A percentile compares a stretch with the other conserved stretches of the same genome.
Conservation (phyloP, 78 protist genomes). For the Dictyostelium purpureum region DNA sequence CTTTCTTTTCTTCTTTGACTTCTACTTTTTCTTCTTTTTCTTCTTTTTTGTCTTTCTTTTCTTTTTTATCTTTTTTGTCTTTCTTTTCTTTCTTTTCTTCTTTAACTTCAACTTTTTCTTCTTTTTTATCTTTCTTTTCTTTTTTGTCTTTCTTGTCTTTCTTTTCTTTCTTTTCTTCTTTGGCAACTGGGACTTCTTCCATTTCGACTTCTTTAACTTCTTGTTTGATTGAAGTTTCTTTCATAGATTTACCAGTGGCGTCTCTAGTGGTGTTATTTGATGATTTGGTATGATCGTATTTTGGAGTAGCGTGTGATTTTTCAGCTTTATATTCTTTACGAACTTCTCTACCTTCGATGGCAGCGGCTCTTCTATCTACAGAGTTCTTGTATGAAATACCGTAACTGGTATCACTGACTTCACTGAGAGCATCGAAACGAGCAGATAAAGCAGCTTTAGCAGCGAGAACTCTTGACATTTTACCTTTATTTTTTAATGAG, state of each 20-base stretch:
- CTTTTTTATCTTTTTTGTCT: neutral
- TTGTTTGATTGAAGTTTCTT: neutral
- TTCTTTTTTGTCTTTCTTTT: constrained; percentile 50
- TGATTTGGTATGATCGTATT: constrained; percentile 37
- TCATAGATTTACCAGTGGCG: neutral
- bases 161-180: neutral
- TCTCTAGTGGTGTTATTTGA: constrained; percentile 13
- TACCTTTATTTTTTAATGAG: constrained; percentile 97
- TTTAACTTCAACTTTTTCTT: neutral
- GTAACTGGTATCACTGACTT: constrained; percentile 76
- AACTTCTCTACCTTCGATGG: constrained; percentile 84
- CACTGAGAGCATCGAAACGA: constrained; percentile 98
- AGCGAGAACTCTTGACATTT: constrained; percentile 97
- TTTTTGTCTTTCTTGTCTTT: constrained; percentile 11
- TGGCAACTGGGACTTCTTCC: neutral
- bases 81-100: constrained; percentile 18
- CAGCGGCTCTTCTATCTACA: constrained; percentile 88
- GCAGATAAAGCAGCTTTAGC: constrained; percentile 95
- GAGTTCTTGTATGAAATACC: constrained; percentile 84
- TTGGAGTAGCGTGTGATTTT: neutral
- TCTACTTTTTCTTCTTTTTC: neutral
- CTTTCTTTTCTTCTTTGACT: neutral
- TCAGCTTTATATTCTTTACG: neutral
- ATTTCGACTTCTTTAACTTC: neutral
- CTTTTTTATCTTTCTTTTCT: constrained; percentile 8